Conservation (phyloP, 2,329 filamentous ascomycete species). For the Colletotrichum sp. region DNA sequence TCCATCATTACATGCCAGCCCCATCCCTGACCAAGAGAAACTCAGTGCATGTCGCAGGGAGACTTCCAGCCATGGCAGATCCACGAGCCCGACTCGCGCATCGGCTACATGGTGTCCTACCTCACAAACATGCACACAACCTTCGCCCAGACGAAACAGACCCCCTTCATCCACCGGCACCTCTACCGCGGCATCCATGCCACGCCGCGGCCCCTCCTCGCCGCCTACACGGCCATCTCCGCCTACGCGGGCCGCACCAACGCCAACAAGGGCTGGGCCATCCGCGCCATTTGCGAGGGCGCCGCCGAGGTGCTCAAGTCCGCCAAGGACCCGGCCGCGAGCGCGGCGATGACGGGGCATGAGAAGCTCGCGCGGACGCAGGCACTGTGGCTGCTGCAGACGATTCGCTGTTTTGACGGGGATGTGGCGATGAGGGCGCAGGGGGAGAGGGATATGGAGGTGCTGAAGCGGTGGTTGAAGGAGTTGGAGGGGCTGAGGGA, state of each 20-base stretch:
- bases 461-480: constrained; percentile 40
- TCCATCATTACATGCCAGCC: neutral
- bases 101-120: constrained; percentile 38
- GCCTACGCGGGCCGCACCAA: constrained; percentile 42
- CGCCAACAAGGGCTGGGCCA: constrained; percentile 43
- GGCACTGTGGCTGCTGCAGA: constrained; percentile 45
- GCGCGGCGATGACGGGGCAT: constrained; percentile 26
- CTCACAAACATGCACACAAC: constrained; percentile 36
- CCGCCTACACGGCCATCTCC: constrained; percentile 43
- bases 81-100: constrained; percentile 37
- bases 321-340: neutral
- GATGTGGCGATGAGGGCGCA: constrained; percentile 44
- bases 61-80: constrained; percentile 30
- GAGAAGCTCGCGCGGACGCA: constrained; percentile 50
- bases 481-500: constrained; percentile 37
- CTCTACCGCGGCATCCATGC: constrained; percentile 40
- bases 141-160: constrained; percentile 40
- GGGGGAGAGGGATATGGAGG: constrained; percentile 42
- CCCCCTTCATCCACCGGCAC: constrained; percentile 48
- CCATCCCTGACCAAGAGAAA: neutral
- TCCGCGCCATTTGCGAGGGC: constrained; percentile 42
- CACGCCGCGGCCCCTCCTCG: constrained; percentile 43
- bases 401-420: constrained; percentile 49
- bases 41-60: neutral
- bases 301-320: constrained; percentile 37